Evolutionary conservation across 352 stramenopile genomes (phyloP), one percentile per base, ranked within the genome.

Genomic region (Globisporangium uncinulatum): DNA sequence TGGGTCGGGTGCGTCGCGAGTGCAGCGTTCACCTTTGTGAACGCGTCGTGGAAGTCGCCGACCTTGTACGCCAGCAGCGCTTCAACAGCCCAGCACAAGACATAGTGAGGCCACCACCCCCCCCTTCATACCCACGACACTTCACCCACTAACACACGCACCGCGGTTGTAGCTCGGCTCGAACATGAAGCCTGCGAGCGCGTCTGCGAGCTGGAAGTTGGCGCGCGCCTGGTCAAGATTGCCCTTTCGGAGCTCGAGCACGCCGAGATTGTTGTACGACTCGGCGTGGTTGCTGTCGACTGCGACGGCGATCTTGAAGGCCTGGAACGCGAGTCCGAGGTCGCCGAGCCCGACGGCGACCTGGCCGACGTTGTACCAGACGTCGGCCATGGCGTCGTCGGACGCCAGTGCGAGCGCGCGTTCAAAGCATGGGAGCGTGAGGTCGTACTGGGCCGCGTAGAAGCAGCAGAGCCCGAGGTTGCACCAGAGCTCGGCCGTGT

Each of bases 301-400:
- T 0, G 89, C 89, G 17, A 97, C 76, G 13, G 91, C 84, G 41
- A 98, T 86, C 71, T 98, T 98, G 70, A 98, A 97, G 6, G 87
- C 86, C 68, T 98, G 90, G 71, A 97, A 97, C 13, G 90, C 93
- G 36, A 98, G 73, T 5, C 86, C 91, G 19, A 97, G 62, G 67
- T 98, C 93, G 24, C 92, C 92, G 39, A 98, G 94, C 62, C 87
- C 88, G 42, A 98, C 87, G 8, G 83, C 92, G 34, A 98, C 86
- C 54, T 97, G 92, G 1, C 89, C 92, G 34, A 98, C 76, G 67
- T 98, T 98, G 76, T 97, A 98, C 93, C 92, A 98, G 31, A 98
- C 75, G 70, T 98, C 91, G 31, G 86, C 87, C 71, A 95, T 92
- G 54, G 73, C 83, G 56, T 97, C 89, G 70, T 98, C 92, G 48